Percentiles rank a stretch among this genome's conserved stretches.
Evolutionary conservation across 1,284 basidiomycete genomes (phyloP).

Genomic region (Ganoderma sinense): DNA sequence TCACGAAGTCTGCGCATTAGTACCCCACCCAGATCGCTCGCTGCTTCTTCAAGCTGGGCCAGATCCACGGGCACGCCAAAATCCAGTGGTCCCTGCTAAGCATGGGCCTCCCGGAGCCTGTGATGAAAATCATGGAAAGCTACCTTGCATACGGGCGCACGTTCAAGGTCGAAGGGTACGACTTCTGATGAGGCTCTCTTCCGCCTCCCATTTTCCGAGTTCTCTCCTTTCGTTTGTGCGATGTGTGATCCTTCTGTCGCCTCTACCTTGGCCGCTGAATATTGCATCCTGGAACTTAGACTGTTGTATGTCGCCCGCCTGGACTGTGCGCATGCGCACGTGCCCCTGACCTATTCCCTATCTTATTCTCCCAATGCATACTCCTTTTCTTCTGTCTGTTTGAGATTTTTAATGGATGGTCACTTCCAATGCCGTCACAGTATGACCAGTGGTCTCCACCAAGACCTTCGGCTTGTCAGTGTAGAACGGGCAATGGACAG

Average conservation of each 20-base stretch:
- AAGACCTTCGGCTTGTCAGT: too few relatives aligned
- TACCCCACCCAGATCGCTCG: slow-evolving; percentile 93
- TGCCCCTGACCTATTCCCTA: slow-evolving; percentile 16
- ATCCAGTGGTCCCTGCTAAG: slow-evolving; percentile 93
- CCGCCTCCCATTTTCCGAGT: not conserved
- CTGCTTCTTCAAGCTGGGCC: slow-evolving; percentile 91
- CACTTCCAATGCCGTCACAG: not conserved
- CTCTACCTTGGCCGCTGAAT: not conserved
- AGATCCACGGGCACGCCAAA: slow-evolving; percentile 94
- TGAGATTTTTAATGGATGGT: not conserved
- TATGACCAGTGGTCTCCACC: too few relatives aligned
- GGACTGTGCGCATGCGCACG: slow-evolving; percentile 14
- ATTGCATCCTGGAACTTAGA: slow-evolving; percentile 20
- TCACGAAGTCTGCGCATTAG: slow-evolving; percentile 43
- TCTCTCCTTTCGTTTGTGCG: not conserved
- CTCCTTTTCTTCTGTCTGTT: not conserved
- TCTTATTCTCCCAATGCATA: slow-evolving; percentile 26
- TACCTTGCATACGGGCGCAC: slow-evolving; percentile 82
- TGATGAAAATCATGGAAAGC: slow-evolving; percentile 88
- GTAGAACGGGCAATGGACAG: too few relatives aligned
- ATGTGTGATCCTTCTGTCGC: not conserved
- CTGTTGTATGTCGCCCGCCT: slow-evolving; percentile 22
- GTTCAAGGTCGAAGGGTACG: slow-evolving; percentile 84
- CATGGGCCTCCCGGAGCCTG: slow-evolving; percentile 88
- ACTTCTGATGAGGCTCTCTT: slow-evolving; percentile 55